Evolutionary conservation across 208 protist genomes (phyloP), one percentile per base, ranked within the genome.

Genomic region (Crithidia expoeki): DNA sequence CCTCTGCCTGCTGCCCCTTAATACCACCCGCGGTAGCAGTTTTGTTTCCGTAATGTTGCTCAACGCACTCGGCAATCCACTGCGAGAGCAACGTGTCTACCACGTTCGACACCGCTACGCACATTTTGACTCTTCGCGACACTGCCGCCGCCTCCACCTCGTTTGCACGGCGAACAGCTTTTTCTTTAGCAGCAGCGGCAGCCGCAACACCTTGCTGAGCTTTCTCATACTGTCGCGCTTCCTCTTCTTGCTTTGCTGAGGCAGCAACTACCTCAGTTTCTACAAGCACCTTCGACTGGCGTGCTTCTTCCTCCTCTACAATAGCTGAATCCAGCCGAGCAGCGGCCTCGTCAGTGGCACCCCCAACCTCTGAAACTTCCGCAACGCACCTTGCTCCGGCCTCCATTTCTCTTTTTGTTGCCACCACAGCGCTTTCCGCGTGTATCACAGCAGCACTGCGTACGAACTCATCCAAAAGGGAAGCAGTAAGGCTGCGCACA

Each of bases 281-380:
- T 57, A 25, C 51, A 28, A 3, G n/a, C 36, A 40, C 36, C 36
- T 40, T 12, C 36, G 36, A 5, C 36, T 40, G 9, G 36, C 36
- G 36, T 40, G 36, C 36, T 14, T 40, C 12, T 12, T 40, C 9
- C 36, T 40, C 36, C 36, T 58, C 52, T 12, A 2, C 25, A 11
- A 23, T 14, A 36, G 49, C 52, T 4, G 34, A 42, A n/a, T 2
- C 50, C 9, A 9, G 21, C 38, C 64, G 64, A 12, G 50, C 64
- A 14, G 23, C 30, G 21, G 33, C 63, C 40, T 70, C 72, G 14
- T 68, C 63, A 16, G n/a, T n/a, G n/a, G n/a, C n/a, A n/a, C n/a
- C n/a, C n/a, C n/a, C n/a, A n/a, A n/a, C n/a, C n/a, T n/a, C n/a
- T n/a, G n/a, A n/a, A n/a, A n/a, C n/a, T n/a, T n/a, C n/a, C n/a